Base-by-base conservation (phyloP, 1,284 basidiomycete species). In the Ustilago shanxiensis region DNA sequence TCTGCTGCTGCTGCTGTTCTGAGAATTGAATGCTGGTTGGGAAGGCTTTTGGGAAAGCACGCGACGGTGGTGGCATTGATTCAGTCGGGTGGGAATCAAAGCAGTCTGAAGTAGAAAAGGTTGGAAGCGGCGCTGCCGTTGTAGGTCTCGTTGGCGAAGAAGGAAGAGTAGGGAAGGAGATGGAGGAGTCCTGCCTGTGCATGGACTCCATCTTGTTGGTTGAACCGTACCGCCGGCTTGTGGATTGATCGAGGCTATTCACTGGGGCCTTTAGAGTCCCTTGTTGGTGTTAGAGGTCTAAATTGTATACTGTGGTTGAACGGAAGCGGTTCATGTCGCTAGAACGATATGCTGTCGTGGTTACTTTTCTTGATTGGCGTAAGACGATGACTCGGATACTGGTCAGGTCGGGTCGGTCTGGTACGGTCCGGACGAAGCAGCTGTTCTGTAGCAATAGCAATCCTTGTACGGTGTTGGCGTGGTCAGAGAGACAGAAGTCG, bases 121-220 rank as follows among this genome's bases (percentile, higher is more conserved):
- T 60, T 7, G 66, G 66, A 14, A 67, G 24, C 9, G 29, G 39
- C n/a, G 68, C 18, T 13, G 64, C 44, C 10, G 50, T 16, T 18
- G 58, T 29, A 2, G 60, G 28, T 22, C 55, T 68, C 6, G 49
- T 28, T 10, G 73, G 73, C 16, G 74, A 77, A 33, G 20, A 58
- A 5, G 74, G 63, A 18, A 77, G 56, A 0, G 69, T 69, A 1
- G 74, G 69, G n/a, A 77, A 77, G 29, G 66, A 69, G 52, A 77
- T 72, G 62, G 74, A 66, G 3, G 71, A 76, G 33, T 68, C 60
- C 26, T 60, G 58, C 31, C 66, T 65, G 7, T 57, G 29, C 28
- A 62, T 62, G 35, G 70, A 60, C 26, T 62, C 70, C 70, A 72
- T 72, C 14, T 47, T 61, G 60, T 14, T 24, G n/a, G 22, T 33